Percentiles rank a stretch among this genome's conserved stretches.
Conservation (phyloP, 768 basidiomycete genomes). For the Boletus patriciae region DNA sequence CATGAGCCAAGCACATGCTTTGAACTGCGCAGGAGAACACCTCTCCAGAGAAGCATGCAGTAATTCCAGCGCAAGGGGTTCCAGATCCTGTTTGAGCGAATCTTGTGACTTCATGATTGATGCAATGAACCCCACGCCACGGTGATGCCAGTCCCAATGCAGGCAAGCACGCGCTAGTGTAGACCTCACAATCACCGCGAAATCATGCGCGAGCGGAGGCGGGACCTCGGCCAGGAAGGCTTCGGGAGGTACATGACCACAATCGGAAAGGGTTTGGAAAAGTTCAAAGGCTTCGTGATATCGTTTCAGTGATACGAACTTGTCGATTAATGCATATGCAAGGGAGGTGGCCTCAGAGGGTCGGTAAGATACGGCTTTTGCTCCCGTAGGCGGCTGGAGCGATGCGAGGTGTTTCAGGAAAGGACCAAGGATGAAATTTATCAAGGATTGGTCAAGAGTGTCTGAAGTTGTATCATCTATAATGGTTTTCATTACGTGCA, state of each 20-base stretch:
- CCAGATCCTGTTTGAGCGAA: slow-evolving; percentile 23
- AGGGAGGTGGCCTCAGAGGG: slow-evolving; percentile 40
- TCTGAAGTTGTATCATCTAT: slow-evolving; percentile 15
- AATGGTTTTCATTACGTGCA: slow-evolving; percentile 24
- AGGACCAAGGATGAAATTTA: slow-evolving; percentile 32
- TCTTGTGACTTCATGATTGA: slow-evolving; percentile 27
- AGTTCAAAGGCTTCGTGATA: slow-evolving; percentile 43
- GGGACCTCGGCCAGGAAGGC: slow-evolving; percentile 42
- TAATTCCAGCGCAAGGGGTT: slow-evolving; percentile 43
- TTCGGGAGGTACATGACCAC: slow-evolving; percentile 46
- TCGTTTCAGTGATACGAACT: slow-evolving; percentile 38
- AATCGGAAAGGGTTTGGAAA: slow-evolving; percentile 49
- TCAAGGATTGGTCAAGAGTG: slow-evolving; percentile 21
- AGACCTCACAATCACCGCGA: slow-evolving; percentile 48
- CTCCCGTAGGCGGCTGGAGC: slow-evolving; percentile 28
- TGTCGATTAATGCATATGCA: slow-evolving; percentile 45
- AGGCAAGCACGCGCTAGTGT: slow-evolving; percentile 53
- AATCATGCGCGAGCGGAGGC: slow-evolving; percentile 35
- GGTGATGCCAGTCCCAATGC: slow-evolving; percentile 52
- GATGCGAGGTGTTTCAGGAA: slow-evolving; percentile 31
- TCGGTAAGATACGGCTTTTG: slow-evolving; percentile 34
- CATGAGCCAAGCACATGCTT: slow-evolving; percentile 44
- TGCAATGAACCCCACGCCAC: slow-evolving; percentile 42
- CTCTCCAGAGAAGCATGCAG: slow-evolving; percentile 43
- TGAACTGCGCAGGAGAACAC: slow-evolving; percentile 38